Conservation (phyloP, 1,139 yeast genomes). For the Arxiozyma slooffiae region DNA sequence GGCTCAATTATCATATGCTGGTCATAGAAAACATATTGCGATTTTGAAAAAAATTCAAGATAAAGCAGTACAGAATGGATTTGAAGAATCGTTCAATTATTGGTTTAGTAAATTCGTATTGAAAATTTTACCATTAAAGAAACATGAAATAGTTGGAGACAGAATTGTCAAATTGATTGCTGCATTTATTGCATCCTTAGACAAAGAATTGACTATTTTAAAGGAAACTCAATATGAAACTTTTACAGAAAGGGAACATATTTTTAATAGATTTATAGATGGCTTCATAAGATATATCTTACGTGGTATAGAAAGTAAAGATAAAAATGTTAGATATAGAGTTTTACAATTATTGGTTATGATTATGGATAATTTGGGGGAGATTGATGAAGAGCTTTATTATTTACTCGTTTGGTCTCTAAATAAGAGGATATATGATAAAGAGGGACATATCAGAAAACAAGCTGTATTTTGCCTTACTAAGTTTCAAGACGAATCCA, state of each 20-base stretch:
- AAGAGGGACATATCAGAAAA: slow-evolving; percentile 66
- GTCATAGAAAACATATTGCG: slow-evolving; percentile 66
- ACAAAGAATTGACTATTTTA: slow-evolving; percentile 28
- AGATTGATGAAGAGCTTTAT: slow-evolving; percentile 65
- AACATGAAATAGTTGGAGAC: slow-evolving; percentile 66
- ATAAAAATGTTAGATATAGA: slow-evolving; percentile 69
- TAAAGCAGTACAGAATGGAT: slow-evolving; percentile 44
- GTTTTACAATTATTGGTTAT: slow-evolving; percentile 71
- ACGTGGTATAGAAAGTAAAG: slow-evolving; percentile 69
- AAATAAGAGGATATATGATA: slow-evolving; percentile 60
- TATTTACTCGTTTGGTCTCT: slow-evolving; percentile 54
- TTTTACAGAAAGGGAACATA: slow-evolving; percentile 33
- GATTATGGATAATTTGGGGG: slow-evolving; percentile 62
- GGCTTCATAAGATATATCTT: slow-evolving; percentile 55
- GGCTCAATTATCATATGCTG: slow-evolving; percentile 61
- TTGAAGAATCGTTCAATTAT: slow-evolving; percentile 49
- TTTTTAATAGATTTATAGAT: slow-evolving; percentile 46
- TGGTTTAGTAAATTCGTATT: slow-evolving; percentile 53
- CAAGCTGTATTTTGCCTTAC: slow-evolving; percentile 79
- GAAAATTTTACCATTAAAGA: slow-evolving; percentile 56
- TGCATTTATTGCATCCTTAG: slow-evolving; percentile 42
- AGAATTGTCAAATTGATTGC: slow-evolving; percentile 67
- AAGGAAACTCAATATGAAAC: slow-evolving; percentile 31
- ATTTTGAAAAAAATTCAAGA: slow-evolving; percentile 51
- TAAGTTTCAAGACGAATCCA: slow-evolving; percentile 51